Evolutionary conservation across 257 asterid genomes (phyloP).

Genomic region (Dorcoceras hygrometricum): DNA sequence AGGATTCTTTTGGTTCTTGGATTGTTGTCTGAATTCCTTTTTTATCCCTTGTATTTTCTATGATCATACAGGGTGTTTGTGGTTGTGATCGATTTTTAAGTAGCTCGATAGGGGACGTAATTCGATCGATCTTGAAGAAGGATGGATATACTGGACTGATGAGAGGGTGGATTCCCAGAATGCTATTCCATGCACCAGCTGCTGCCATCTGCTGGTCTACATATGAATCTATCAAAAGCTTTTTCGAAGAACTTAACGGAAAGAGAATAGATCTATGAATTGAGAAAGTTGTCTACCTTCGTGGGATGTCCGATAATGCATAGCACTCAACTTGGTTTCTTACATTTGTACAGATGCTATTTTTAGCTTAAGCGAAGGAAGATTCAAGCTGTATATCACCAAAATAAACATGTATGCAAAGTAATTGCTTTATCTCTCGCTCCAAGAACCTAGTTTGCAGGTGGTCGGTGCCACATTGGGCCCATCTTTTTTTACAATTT

Average conservation of each 20-base stretch:
- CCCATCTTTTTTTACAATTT: no score
- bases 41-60: not conserved
- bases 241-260: conserved; percentile 36
- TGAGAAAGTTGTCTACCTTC: not conserved
- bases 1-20: not conserved
- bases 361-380: not conserved
- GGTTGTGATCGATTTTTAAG: conserved; percentile 54
- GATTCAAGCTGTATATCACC: not conserved
- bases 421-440: not conserved
- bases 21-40: not conserved
- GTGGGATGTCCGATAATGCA: conserved; percentile 2
- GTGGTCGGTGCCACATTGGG: no score
- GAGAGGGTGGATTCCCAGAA: conserved; percentile 67
- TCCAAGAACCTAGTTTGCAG: not conserved
- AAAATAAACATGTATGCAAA: not conserved
- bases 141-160: conserved; percentile 58
- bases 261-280: conserved; percentile 2
- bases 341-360: conserved; percentile 2
- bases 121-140: conserved; percentile 36
- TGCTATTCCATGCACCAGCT: conserved; percentile 73
- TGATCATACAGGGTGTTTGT: conserved; percentile 51
- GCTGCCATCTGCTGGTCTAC: conserved; percentile 80
- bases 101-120: conserved; percentile 46
- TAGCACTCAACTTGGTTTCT: not conserved
- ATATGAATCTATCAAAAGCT: conserved; percentile 51